phyloP scores from a whole-genome alignment of 2,329 filamentous ascomycete genomes.

The Diaporthe eres region DNA sequence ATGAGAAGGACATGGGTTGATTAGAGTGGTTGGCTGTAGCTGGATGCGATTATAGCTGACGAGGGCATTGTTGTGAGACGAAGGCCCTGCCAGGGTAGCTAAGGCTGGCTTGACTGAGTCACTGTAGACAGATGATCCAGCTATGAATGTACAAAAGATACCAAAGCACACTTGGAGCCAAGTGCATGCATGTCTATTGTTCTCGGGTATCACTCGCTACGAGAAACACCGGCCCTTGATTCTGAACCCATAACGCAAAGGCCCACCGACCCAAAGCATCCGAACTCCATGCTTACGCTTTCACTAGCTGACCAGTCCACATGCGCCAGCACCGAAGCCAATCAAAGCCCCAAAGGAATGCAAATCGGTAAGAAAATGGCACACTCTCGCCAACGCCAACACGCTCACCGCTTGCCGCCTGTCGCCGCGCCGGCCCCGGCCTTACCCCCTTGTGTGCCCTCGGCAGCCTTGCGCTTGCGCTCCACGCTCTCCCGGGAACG shows the following conservation, averaged over 20 bases:
- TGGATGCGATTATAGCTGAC: conserved; percentile 3
- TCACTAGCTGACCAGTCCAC: no score
- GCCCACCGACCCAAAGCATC: neutral
- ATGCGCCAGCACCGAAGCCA: neutral
- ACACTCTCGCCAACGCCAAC: neutral
- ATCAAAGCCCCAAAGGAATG: neutral
- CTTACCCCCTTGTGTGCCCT: neutral
- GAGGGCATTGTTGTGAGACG: neutral
- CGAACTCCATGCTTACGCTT: neutral
- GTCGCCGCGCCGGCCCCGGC: neutral
- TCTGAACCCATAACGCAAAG: neutral
- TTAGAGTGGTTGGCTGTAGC: neutral
- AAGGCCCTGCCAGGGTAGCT: neutral
- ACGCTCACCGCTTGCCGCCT: neutral
- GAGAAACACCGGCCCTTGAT: neutral
- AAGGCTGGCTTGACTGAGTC: neutral
- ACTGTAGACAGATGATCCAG: neutral
- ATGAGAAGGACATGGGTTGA: neutral
- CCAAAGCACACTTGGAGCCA: neutral
- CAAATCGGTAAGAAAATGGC: neutral
- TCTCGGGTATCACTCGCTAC: neutral
- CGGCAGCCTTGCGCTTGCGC: neutral
- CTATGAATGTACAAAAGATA: neutral
- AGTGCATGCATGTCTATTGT: neutral
- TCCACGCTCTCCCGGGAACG: conserved; percentile 40